phyloP scores from a whole-genome alignment of 352 stramenopile species.

The Globisporangium mamillatum region DNA sequence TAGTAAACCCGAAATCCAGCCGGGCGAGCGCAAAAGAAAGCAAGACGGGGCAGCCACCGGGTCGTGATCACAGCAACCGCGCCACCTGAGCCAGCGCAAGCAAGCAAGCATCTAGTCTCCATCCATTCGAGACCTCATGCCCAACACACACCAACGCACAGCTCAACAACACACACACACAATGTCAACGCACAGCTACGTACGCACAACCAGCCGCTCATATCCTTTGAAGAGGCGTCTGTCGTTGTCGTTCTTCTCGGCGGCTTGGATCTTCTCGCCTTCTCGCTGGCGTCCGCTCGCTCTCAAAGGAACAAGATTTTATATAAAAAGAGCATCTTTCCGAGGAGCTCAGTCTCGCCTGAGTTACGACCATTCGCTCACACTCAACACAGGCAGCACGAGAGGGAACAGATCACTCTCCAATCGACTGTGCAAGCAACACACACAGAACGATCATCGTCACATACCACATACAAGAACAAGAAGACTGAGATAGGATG shows the following conservation, averaged over 20 bases:
- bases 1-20: neutral
- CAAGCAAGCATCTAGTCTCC: neutral
- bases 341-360: no score
- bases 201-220: neutral
- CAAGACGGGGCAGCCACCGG: conserved; percentile 3
- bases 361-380: neutral
- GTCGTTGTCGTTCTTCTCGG: neutral
- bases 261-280: neutral
- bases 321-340: conserved; percentile 12
- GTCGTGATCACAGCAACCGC: neutral
- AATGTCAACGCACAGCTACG: neutral
- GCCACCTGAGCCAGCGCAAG: neutral
- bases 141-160: neutral
- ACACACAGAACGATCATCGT: neutral
- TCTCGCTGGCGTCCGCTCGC: conserved; percentile 5
- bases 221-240: conserved; percentile 2
- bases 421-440: neutral
- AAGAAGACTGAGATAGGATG: conserved; percentile 7
- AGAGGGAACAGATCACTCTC: conserved; percentile 1
- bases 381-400: neutral
- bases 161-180: neutral
- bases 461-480: neutral
- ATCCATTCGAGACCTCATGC: conserved; percentile 3
- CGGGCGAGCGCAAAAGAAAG: conserved; percentile 13
- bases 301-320: conserved; percentile 7